These are phyloP conservation scores for Penicillium sp. DNA, from an alignment of 2,329 filamentous ascomycete species.

Conservation along the genomic window DNA sequence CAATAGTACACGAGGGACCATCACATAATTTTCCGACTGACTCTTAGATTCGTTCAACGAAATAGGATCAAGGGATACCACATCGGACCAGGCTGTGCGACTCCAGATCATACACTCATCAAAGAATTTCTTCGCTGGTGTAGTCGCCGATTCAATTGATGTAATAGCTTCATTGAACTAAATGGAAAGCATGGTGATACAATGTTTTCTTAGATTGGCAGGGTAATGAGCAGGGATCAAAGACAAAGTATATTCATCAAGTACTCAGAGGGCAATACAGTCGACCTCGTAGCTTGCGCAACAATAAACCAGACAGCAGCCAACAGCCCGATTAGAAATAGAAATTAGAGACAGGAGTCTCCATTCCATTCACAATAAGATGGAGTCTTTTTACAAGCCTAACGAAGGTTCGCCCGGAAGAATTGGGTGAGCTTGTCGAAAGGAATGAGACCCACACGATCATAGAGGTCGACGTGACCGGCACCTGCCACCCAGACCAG, in stretches of 20 bases:
- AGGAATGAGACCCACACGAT: slow-evolving; percentile 39
- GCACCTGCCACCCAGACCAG: slow-evolving; percentile 34
- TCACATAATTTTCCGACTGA: slow-evolving; percentile 3
- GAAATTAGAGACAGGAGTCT: too few relatives aligned
- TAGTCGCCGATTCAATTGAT: neutral
- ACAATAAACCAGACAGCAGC: too few relatives aligned
- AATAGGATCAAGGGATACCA: neutral
- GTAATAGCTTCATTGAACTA: too few relatives aligned
- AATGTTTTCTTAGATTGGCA: too few relatives aligned
- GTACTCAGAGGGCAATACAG: too few relatives aligned
- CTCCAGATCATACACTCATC: neutral
- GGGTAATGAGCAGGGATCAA: too few relatives aligned
- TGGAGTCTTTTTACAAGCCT: too few relatives aligned
- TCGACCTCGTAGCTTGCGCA: too few relatives aligned
- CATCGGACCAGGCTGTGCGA: neutral
- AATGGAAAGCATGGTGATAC: too few relatives aligned
- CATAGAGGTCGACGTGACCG: slow-evolving; percentile 41
- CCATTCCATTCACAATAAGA: too few relatives aligned
- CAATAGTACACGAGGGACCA: neutral
- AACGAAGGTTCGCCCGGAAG: slow-evolving; percentile 16
- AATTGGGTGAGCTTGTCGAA: slow-evolving; percentile 32
- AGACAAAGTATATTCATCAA: too few relatives aligned
- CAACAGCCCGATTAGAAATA: too few relatives aligned
- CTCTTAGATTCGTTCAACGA: neutral
- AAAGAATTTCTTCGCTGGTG: neutral